Conservation (phyloP, 176 grass and related monocot genomes). For the Avena eriantha region DNA sequence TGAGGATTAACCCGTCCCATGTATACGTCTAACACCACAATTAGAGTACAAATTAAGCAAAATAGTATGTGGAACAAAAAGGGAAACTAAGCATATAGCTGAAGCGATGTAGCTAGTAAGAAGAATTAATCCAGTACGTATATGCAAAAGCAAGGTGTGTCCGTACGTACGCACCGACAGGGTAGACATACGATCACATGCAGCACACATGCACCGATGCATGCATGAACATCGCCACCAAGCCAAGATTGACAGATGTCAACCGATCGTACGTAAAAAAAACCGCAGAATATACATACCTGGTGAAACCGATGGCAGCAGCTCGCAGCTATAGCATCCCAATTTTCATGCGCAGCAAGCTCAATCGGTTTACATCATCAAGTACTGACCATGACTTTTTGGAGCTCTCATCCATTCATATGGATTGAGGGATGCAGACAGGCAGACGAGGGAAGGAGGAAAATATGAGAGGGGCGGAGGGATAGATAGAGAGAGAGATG, state of each 20-base stretch:
- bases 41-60: background rate
- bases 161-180: background rate
- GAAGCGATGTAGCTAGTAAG: background rate
- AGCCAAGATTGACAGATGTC: background rate
- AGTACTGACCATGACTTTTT: background rate
- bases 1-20: background rate
- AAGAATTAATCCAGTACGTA: background rate
- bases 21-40: background rate
- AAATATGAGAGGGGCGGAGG: background rate
- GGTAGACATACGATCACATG: conserved; percentile 30
- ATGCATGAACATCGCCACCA: conserved; percentile 4
- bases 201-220: conserved; percentile 23
- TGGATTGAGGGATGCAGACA: background rate
- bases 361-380: background rate
- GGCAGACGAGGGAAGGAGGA: background rate
- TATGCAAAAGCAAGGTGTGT: background rate
- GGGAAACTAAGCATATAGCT: background rate
- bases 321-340: background rate
- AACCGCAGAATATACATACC: conserved; percentile 18
- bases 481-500: background rate
- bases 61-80: background rate
- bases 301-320: conserved; percentile 37
- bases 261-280: background rate
- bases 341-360: background rate
- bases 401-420: background rate